Percentiles rank a stretch among this genome's conserved stretches.
These are phyloP conservation scores for Rugonectria rugulosa DNA, from an alignment of 2,329 filamentous ascomycete species.

Conservation along the genomic window DNA sequence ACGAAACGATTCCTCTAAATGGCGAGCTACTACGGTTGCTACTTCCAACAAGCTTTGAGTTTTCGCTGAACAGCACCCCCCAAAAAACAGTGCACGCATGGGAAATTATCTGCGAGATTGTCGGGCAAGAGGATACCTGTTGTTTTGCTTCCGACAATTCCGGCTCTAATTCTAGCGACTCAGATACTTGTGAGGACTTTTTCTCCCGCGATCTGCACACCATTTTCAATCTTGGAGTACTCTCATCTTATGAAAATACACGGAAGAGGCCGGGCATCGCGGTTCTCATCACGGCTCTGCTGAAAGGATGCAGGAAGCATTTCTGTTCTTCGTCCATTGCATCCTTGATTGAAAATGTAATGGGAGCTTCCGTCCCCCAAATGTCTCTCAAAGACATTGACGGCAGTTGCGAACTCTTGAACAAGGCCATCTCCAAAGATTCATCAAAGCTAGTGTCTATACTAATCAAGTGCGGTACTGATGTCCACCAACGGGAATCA, in stretches of 20 bases:
- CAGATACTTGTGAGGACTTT: not conserved
- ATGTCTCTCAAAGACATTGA: not conserved
- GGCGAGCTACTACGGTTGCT: not conserved
- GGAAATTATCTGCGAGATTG: not conserved
- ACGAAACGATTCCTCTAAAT: not conserved
- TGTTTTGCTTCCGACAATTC: not conserved
- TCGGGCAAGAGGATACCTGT: not conserved
- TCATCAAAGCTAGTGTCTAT: not conserved
- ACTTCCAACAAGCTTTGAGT: not conserved
- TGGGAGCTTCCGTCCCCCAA: not conserved
- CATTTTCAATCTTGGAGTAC: not conserved
- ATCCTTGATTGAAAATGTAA: not conserved
- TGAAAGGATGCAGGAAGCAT: not conserved
- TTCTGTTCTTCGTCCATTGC: not conserved
- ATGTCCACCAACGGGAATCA: not conserved
- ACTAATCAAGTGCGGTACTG: not conserved
- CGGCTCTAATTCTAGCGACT: not conserved
- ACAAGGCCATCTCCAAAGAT: not conserved
- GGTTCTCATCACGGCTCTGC: not conserved
- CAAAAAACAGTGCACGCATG: not conserved
- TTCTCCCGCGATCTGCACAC: not conserved
- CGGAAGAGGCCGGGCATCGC: not conserved
- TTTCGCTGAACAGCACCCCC: not conserved
- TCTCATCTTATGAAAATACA: not conserved
- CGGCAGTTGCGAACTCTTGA: not conserved